Evolutionary conservation across 2,329 filamentous ascomycete genomes (phyloP).

Genomic region (Metarhizium album): DNA sequence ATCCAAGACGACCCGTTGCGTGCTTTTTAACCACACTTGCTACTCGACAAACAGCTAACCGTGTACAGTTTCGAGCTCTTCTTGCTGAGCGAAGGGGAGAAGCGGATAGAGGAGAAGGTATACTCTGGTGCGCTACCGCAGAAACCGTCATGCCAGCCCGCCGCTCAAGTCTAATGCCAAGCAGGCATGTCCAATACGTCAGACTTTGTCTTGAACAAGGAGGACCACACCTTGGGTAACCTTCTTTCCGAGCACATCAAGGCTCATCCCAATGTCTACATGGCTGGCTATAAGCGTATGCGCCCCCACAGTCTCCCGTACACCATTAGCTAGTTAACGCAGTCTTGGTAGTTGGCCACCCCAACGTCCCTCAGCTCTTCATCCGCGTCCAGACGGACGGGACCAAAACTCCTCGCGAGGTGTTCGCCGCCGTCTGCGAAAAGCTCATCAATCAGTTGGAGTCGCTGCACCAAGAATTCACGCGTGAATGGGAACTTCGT

Average conservation of each 20-base stretch:
- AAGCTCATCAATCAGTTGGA: constrained; percentile 74
- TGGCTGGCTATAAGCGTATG: constrained; percentile 84
- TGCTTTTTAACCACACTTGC: constrained; percentile 7
- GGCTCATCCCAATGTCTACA: constrained; percentile 71
- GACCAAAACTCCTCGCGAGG: constrained; percentile 76
- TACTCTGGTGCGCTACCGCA: constrained; percentile 65
- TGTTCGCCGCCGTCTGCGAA: constrained; percentile 69
- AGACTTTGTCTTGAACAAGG: constrained; percentile 91
- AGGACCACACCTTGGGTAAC: constrained; percentile 93
- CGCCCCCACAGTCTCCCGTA: constrained; percentile 20
- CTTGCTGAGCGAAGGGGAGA: constrained; percentile 75
- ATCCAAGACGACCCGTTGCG: constrained; percentile 25
- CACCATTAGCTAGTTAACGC: constrained; percentile 6
- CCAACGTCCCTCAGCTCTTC: constrained; percentile 49
- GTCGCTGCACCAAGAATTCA: constrained; percentile 76
- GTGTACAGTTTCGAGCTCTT: constrained; percentile 77
- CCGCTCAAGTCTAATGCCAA: background rate
- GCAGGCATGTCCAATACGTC: constrained; percentile 81
- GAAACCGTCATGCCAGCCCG: background rate
- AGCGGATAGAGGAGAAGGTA: constrained; percentile 80
- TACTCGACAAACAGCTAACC: constrained; percentile 12
- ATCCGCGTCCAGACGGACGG: constrained; percentile 91
- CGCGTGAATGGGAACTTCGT: constrained; percentile 80
- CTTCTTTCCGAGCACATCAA: constrained; percentile 78
- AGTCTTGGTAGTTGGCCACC: constrained; percentile 36